A percentile compares a stretch with the other conserved stretches of the same genome.
These are phyloP conservation scores for Teratosphaeria epicoccoides DNA, from an alignment of 2,329 filamentous ascomycete genomes.

Conservation along the genomic window DNA sequence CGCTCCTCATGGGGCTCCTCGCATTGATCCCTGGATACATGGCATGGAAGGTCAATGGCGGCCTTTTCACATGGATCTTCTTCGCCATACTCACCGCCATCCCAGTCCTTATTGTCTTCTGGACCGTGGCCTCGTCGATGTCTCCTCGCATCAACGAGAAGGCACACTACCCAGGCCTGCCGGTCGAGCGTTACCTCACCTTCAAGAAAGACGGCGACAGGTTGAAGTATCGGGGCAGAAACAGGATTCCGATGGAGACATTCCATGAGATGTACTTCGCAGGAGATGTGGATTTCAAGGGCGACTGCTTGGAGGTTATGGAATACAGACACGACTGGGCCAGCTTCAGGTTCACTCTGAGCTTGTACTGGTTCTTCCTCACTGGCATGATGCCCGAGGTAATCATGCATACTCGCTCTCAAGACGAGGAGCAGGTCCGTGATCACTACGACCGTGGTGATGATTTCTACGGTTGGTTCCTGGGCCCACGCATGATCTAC, in stretches of 20 bases:
- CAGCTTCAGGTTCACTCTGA: conserved; percentile 79
- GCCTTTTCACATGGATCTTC: conserved; percentile 79
- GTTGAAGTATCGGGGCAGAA: conserved; percentile 62
- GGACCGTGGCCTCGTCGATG: conserved; percentile 67
- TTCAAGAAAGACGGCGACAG: conserved; percentile 56
- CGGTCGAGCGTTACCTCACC: conserved; percentile 80
- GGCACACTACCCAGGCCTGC: conserved; percentile 71
- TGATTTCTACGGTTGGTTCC: conserved; percentile 98
- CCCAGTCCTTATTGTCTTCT: conserved; percentile 72
- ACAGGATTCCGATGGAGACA: conserved; percentile 80
- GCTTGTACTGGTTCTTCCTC: conserved; percentile 80
- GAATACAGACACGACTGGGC: conserved; percentile 98
- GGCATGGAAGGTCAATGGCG: conserved; percentile 73
- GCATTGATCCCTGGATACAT: conserved; percentile 65
- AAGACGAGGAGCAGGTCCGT: conserved; percentile 96
- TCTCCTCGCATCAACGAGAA: conserved; percentile 90
- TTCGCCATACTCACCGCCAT: conserved; percentile 67
- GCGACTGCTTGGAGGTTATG: conserved; percentile 75
- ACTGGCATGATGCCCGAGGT: conserved; percentile 80
- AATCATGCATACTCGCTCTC: conserved; percentile 82
- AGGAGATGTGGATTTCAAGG: conserved; percentile 89
- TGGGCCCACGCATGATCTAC: conserved; percentile 97
- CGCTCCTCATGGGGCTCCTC: conserved; percentile 60
- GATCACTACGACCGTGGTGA: conserved; percentile 97
- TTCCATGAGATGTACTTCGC: conserved; percentile 99